These are phyloP conservation scores for Scalesia atractyloides DNA, from an alignment of 129 eudicot species.

Conservation along the genomic window DNA sequence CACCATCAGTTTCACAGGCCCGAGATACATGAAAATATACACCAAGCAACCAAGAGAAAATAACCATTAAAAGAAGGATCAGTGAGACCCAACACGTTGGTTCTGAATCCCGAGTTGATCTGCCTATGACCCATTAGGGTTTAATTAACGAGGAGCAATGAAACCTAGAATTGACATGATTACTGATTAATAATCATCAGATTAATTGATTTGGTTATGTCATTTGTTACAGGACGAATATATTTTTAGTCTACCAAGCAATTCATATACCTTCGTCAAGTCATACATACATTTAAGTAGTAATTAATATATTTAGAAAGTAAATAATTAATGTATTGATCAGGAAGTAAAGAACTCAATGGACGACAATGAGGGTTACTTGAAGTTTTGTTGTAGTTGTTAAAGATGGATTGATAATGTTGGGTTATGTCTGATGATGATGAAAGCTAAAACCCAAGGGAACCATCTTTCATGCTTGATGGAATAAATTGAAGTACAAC, in stretches of 20 bases:
- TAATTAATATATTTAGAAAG: constrained; percentile 8
- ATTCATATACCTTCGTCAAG: not conserved
- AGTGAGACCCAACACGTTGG: constrained; percentile 65
- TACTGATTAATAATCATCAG: not conserved
- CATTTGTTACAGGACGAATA: constrained; percentile 6
- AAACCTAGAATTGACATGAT: constrained; percentile 46
- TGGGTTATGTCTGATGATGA: too few species aligned
- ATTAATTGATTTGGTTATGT: constrained; percentile 16
- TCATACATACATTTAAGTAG: not conserved
- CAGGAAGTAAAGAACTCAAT: too few species aligned
- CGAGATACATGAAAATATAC: constrained; percentile 51
- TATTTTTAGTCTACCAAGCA: constrained; percentile 20
- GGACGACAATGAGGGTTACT: constrained; percentile 23
- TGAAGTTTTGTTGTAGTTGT: not conserved
- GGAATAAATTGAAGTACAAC: too few species aligned
- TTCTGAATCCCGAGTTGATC: constrained; percentile 58
- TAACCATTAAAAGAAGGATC: constrained; percentile 62
- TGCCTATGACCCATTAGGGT: constrained; percentile 80
- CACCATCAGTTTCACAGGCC: constrained; percentile 38
- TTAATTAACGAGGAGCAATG: constrained; percentile 30
- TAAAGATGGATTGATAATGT: too few species aligned
- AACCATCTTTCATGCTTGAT: too few species aligned
- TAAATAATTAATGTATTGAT: too few species aligned
- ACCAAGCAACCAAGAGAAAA: constrained; percentile 63
- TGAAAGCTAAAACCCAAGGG: too few species aligned